Evolutionary conservation across 176 grass and related monocot genomes (phyloP).

Genomic region (maize (Zea mays)): DNA sequence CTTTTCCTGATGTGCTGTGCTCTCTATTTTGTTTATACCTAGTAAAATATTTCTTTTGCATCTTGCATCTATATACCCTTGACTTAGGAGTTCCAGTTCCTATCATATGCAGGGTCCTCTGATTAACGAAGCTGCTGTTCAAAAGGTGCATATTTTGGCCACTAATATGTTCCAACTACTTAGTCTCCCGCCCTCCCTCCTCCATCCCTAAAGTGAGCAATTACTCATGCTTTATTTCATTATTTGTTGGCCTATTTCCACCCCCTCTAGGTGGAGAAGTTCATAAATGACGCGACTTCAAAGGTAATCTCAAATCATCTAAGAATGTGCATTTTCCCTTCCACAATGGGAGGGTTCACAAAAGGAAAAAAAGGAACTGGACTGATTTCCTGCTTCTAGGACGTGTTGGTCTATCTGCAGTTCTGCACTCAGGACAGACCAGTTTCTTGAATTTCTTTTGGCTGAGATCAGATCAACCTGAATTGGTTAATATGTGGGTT

Average conservation of each 20-base stretch:
- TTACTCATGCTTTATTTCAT: slow-evolving; percentile 38
- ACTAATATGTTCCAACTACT: background rate
- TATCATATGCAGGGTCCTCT: slow-evolving; percentile 79
- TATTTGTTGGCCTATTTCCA: background rate
- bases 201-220: background rate
- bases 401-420: background rate
- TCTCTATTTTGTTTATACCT: slow-evolving; percentile 5
- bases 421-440: background rate
- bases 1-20: slow-evolving; percentile 24
- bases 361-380: slow-evolving; percentile 4
- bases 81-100: slow-evolving; percentile 18
- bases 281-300: slow-evolving; percentile 71
- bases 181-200: background rate
- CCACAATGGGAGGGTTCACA: slow-evolving; percentile 9
- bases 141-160: slow-evolving; percentile 50
- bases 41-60: background rate
- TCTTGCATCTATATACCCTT: slow-evolving; percentile 14
- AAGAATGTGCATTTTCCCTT: background rate
- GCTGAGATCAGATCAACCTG: background rate
- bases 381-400: background rate
- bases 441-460: background rate
- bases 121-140: slow-evolving; percentile 86
- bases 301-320: slow-evolving; percentile 64
- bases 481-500: background rate
- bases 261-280: slow-evolving; percentile 78